Evolutionary conservation across 2,329 filamentous ascomycete species (phyloP), one percentile per base, ranked within the genome.

Genomic region (Cordyceps fumosorosea): DNA sequence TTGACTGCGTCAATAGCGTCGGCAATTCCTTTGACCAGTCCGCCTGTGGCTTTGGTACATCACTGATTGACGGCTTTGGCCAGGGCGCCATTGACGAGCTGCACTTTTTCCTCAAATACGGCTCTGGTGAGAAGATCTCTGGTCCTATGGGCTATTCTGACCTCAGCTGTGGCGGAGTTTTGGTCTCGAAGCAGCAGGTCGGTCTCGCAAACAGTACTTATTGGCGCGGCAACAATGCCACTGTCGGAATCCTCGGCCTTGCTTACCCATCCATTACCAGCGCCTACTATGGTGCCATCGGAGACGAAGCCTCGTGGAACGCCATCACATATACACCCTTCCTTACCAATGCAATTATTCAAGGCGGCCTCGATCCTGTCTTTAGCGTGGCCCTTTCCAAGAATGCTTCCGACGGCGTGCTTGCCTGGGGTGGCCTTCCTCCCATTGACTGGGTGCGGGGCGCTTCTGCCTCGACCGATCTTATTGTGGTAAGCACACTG

Each of bases 201-300:
- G 79, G 76, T 14, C 72, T 84, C 22, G 81, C 78, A 51, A 81
- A 77, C 66, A 72, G 71, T 62, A 81, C 80, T 2, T 76, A 76
- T 67, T 83, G 81, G 81, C 73, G 73, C 61, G 81, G 81, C 52
- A 77, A 82, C 70, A 82, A 82, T 68, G 66, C 77, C 50, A 83
- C 81, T 26, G 79, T 78, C 60, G 81, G 81, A 6, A 72, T 83
- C 51, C 69, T 83, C 22, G 81, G 81, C 0, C 74, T 84, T 62
- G 80, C 79, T 0, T 83, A 81, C 60, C 78, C 80, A 2, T 74
- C 78, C 47, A 69, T 84, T 34, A 82, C 80, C 0, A 81, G 76
- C 56, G 78, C 76, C 14, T 83, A 77, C 64, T 72, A 73, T 32
- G 79, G 79, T 22, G 68, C 71, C 1, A 66, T 73, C 12, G 69